Conservation (phyloP, 768 basidiomycete genomes). For the Suillus americanus region DNA sequence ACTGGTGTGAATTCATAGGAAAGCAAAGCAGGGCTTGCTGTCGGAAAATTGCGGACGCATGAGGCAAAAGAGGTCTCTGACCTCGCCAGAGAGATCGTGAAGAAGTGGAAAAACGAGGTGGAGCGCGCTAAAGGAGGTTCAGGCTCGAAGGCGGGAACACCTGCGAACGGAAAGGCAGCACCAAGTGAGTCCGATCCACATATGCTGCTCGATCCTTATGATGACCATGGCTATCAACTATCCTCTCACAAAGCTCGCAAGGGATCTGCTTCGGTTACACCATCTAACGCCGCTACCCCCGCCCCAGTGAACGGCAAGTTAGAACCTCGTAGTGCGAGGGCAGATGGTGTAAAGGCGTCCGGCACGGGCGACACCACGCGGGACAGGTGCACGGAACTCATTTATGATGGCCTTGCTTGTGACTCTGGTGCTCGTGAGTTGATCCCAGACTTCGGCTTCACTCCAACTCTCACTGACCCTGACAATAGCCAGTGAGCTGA, state of each 20-base stretch:
- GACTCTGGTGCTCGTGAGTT: constrained; percentile 88
- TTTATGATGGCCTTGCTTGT: constrained; percentile 87
- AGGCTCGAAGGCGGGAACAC: constrained; percentile 11
- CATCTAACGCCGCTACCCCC: constrained; percentile 36
- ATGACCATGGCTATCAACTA: constrained; percentile 5
- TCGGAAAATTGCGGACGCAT: constrained; percentile 84
- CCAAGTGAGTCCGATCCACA: constrained; percentile 37
- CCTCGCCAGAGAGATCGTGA: constrained; percentile 87
- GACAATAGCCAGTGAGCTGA: constrained; percentile 62
- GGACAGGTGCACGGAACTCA: constrained; percentile 84
- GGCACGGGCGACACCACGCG: constrained; percentile 71
- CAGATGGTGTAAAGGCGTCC: constrained; percentile 63
- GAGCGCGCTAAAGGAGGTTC: constrained; percentile 57
- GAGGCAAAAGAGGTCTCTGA: constrained; percentile 71
- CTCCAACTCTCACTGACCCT: constrained; percentile 2
- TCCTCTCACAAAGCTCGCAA: constrained; percentile 25
- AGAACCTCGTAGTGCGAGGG: constrained; percentile 56
- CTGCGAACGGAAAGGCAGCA: constrained; percentile 25
- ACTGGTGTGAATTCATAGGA: constrained; percentile 49
- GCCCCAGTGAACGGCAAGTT: constrained; percentile 33
- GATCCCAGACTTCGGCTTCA: neutral
- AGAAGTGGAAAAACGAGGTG: constrained; percentile 88
- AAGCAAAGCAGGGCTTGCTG: constrained; percentile 89
- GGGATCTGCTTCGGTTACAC: constrained; percentile 38
- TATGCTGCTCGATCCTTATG: neutral